These are phyloP conservation scores for Osmanthus fragrans DNA, from an alignment of 257 asterid species.

Conservation along the genomic window DNA sequence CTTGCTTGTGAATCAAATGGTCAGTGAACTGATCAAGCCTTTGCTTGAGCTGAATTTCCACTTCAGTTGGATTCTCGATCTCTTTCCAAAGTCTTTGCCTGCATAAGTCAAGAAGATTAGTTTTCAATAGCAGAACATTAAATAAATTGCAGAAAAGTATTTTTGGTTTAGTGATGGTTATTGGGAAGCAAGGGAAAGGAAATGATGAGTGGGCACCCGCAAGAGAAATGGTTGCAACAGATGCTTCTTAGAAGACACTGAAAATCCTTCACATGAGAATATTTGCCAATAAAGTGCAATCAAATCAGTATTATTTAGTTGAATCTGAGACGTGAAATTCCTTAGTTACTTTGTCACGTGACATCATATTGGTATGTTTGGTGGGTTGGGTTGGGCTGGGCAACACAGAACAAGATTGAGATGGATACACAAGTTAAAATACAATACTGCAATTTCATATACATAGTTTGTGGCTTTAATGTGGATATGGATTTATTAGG, in stretches of 20 bases:
- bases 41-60: conserved; percentile 90
- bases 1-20: conserved; percentile 91
- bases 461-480: not conserved
- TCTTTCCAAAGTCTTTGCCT: conserved; percentile 81
- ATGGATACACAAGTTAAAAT: no score
- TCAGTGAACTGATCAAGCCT: conserved; percentile 88
- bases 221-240: not conserved
- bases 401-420: not conserved
- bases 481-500: not conserved
- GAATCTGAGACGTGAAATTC: not conserved
- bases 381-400: not conserved
- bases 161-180: not conserved
- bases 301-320: not conserved
- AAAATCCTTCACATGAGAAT: not conserved
- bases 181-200: not conserved
- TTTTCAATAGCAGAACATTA: conserved; percentile 12
- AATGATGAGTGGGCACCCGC: not conserved
- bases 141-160: not conserved
- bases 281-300: not conserved
- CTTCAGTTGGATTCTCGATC: conserved; percentile 70
- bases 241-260: not conserved
- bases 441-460: not conserved
- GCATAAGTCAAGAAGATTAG: conserved; percentile 20
- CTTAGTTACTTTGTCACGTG: not conserved
- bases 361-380: not conserved